Percentiles rank a stretch among this genome's conserved stretches.
Evolutionary conservation across 805 yeast species (phyloP).

Genomic region (Saccharomycopsis fibuligera): DNA sequence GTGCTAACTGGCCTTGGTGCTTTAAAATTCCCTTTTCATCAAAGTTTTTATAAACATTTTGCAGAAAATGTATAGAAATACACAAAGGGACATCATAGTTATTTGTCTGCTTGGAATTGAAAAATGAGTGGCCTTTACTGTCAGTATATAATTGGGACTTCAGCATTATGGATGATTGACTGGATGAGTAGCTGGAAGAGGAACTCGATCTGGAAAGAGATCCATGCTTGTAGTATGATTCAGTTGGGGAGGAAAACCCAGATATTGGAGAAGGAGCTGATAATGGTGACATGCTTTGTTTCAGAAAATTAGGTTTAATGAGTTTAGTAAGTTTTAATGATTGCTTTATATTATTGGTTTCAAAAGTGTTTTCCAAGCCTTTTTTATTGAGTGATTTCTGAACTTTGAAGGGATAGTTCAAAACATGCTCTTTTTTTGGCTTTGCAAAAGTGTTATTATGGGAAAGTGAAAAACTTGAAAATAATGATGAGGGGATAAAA

Average conservation of each 20-base stretch:
- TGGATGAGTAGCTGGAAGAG: background rate
- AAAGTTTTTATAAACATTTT: constrained; percentile 10
- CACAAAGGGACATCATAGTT: constrained; percentile 6
- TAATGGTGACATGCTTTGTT: background rate
- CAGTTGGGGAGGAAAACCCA: background rate
- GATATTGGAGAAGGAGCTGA: background rate
- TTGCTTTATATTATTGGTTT: background rate
- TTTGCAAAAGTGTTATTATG: constrained; percentile 2
- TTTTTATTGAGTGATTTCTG: no score
- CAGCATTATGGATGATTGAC: constrained; percentile 3
- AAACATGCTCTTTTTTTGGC: background rate
- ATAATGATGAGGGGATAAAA: constrained; percentile 7
- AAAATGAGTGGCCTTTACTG: background rate
- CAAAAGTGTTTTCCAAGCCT: background rate
- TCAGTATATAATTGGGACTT: background rate
- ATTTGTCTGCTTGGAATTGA: background rate
- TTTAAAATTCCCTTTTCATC: constrained; percentile 12
- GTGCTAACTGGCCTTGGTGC: constrained; percentile 9
- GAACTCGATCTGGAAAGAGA: background rate
- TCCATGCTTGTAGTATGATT: background rate
- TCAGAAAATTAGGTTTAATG: background rate
- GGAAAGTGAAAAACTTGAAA: constrained; percentile 1
- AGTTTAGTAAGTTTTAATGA: no score
- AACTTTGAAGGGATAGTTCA: constrained; percentile 11
- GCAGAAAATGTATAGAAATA: constrained; percentile 6